Evolutionary conservation across 148 eudicot species (phyloP).

Genomic region (Mesembryanthemum crystallinum): DNA sequence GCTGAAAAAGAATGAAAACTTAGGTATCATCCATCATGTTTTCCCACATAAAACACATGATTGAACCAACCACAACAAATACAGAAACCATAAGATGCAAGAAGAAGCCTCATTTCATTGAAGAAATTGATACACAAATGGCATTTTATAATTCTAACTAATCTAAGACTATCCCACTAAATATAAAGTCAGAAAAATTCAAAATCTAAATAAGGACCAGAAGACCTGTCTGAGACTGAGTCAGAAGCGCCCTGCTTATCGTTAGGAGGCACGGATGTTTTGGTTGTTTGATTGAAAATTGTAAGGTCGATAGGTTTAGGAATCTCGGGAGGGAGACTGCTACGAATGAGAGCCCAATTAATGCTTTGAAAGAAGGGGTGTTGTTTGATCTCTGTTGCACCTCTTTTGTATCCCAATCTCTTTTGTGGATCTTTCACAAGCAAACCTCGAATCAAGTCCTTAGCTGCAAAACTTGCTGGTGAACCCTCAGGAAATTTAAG

Average conservation of each 20-base stretch:
- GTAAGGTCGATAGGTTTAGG: conserved; percentile 63
- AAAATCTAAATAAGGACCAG: conserved; percentile 74
- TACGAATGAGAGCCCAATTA: conserved; percentile 75
- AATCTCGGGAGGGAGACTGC: conserved; percentile 64
- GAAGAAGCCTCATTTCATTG: conserved; percentile 22
- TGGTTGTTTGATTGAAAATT: conserved; percentile 37
- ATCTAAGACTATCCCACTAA: conserved; percentile 12
- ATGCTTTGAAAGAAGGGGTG: conserved; percentile 71
- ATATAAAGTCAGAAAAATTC: conserved; percentile 47
- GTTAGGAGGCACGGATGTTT: conserved; percentile 37
- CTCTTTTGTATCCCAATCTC: conserved; percentile 69
- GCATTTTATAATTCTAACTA: conserved; percentile 21
- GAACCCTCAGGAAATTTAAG: conserved; percentile 69
- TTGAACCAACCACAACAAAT: conserved; percentile 8
- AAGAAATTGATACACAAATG: conserved; percentile 27
- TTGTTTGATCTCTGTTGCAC: conserved; percentile 81
- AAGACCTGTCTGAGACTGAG: conserved; percentile 66
- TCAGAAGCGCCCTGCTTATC: conserved; percentile 47
- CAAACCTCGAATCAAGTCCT: conserved; percentile 68
- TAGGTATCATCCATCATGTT: background rate
- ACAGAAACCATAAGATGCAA: background rate
- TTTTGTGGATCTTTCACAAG: conserved; percentile 72
- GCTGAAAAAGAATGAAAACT: conserved; percentile 7
- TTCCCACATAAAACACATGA: conserved; percentile 14
- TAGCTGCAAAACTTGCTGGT: conserved; percentile 62